Base-by-base conservation (phyloP, 306 rosid genomes). In the Casuarina glauca region DNA sequence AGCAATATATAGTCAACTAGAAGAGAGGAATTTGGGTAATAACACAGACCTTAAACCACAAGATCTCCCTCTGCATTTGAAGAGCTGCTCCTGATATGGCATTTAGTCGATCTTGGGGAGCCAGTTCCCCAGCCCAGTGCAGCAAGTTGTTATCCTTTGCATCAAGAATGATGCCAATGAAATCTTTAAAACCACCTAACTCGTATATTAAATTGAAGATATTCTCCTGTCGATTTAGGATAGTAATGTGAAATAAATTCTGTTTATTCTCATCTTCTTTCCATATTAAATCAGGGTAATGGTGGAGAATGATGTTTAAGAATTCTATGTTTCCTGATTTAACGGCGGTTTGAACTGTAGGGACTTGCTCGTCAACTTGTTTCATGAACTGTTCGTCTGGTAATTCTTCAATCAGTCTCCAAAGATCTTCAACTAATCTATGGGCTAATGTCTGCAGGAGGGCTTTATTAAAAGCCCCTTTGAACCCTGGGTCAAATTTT, bases 271-370 rank as follows among this genome's bases (percentile, higher is more conserved):
- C 49, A 5, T 81, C 78, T 0, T 9, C 3, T 52, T 81, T 60
- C 85, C 80, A 84, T 1, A 62, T 12, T 0, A 84, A 53, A 7
- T 81, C 85, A 1, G 77, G 83, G 35, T 74, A 62, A 9, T 57
- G 13, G 16, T 20, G 15, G 17, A 84, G 60, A 9, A 84, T 72
- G 3, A 7, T 13, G 2, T n/a, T 53, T 44, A 84, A 15, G 16
- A 80, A 80, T 68, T 84, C 84, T 36, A 60, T 26, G 48, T 80
- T 84, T 4, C 87, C 87, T 8, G 36, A 35, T 9, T 51, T 4
- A 0, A 80, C 71, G 10, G 80, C 88, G 17, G 61, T 75, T 42
- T 73, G 57, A 5, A 84, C 11, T 41, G 74, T 9, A 1, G 75
- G 60, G 3, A 77, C 26, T 1, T 79, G 85, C 5, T 1, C 0